phyloP scores from a whole-genome alignment of 352 stramenopile genomes.

The Plasmopara muralis region DNA sequence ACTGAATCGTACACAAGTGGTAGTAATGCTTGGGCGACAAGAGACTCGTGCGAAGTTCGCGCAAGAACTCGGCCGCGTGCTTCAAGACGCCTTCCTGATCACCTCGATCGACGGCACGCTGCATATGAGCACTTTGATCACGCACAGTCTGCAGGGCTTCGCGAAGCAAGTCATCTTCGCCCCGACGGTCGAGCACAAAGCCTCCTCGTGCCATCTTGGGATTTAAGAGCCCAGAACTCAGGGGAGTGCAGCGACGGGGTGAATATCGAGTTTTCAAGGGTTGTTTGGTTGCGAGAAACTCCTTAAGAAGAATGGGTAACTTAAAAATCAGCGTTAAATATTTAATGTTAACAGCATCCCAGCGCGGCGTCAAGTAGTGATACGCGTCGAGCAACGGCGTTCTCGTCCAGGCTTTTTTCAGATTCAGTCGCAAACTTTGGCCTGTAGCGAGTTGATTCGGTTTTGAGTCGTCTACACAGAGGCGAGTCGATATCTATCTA shows the following conservation, averaged over 20 bases:
- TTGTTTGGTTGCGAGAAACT: too few relatives aligned
- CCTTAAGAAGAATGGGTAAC: too few relatives aligned
- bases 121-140: conserved; percentile 82
- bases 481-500: conserved; percentile 10
- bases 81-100: conserved; percentile 77
- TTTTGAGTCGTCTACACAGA: not conserved
- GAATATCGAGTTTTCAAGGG: not conserved
- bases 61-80: conserved; percentile 73
- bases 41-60: conserved; percentile 77
- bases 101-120: conserved; percentile 64
- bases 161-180: conserved; percentile 60
- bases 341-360: not conserved
- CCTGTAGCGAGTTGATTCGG: not conserved
- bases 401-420: not conserved
- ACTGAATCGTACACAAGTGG: conserved; percentile 98
- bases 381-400: conserved; percentile 17
- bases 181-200: conserved; percentile 61
- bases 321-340: not conserved
- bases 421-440: too few relatives aligned
- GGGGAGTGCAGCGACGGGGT: too few relatives aligned
- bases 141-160: conserved; percentile 67
- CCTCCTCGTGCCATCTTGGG: conserved; percentile 8
- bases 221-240: too few relatives aligned
- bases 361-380: not conserved
- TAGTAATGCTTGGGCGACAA: conserved; percentile 99